Base-by-base conservation (phyloP, 495 filamentous ascomycete genomes). In the Antarctomyces pellizariae region DNA sequence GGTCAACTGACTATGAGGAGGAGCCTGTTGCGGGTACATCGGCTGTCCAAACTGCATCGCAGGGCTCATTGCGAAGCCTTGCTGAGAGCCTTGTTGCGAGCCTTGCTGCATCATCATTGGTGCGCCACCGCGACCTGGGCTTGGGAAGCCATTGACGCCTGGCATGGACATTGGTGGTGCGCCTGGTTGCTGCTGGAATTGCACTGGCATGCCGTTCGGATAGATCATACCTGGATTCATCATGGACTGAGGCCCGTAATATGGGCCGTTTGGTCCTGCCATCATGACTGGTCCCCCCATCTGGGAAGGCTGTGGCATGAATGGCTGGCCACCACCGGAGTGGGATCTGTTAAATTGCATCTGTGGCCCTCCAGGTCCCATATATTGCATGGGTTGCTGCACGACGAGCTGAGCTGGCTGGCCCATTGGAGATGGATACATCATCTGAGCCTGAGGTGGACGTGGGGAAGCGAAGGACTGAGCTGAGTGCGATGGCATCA, bases 81-180 rank as follows among this genome's bases (percentile, higher is more conserved):
- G 68, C 36, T 77, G 74, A 16, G 79, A 73, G 9, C 72, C 73
- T 34, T 72, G 69, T 35, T 78, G 74, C 12, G 74, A 80, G 26
- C 71, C 71, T 45, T 65, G 59, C 15, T 43, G 56, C 64, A 78
- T 76, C 75, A 84, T 83, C 52, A 83, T 71, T 2, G 75, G 77
- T 1, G 74, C 64, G 14, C 63, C 64, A n/a, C n/a, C n/a, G 11
- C 76, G 62, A 27, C 75, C 67, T 1, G 78, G 77, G 40, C 75
- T 84, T n/a, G 76, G 74, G 47, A 73, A 91, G 10, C 76, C 75
- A 39, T 69, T 83, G 2, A 71, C 59, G 7, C 49, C 54, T 11
- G 52, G 49, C 38, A 61, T 55, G 6, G 64, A 59, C 44, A 70
- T 67, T 7, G 68, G 65, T 21, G 69, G 66, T 10, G 62, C 63